phyloP scores from a whole-genome alignment of 2,329 filamentous ascomycete species.

The Sphaerostilbella broomeana region DNA sequence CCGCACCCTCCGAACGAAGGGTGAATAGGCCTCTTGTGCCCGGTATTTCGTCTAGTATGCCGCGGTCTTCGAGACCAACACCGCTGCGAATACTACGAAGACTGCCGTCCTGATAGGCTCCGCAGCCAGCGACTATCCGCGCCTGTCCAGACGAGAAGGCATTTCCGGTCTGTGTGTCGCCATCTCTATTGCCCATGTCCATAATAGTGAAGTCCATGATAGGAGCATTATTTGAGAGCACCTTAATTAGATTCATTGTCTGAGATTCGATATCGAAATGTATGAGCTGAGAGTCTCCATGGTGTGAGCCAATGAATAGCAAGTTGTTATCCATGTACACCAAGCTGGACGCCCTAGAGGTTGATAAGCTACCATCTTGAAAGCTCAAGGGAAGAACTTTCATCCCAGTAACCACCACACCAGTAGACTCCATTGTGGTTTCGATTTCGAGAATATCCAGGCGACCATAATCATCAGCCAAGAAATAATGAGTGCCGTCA shows the following conservation, averaged over 20 bases:
- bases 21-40: constrained; percentile 69
- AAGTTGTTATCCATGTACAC: constrained; percentile 69
- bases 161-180: constrained; percentile 67
- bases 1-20: constrained; percentile 41
- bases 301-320: constrained; percentile 85
- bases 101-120: constrained; percentile 81
- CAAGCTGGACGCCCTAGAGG: constrained; percentile 69
- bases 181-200: constrained; percentile 85
- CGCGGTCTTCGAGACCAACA: constrained; percentile 83
- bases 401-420: constrained; percentile 65
- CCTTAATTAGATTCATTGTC: constrained; percentile 62
- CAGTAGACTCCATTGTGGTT: constrained; percentile 56
- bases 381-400: constrained; percentile 47
- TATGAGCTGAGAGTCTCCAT: constrained; percentile 84
- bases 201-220: constrained; percentile 92
- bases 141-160: constrained; percentile 95
- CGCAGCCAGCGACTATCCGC: constrained; percentile 85
- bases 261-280: constrained; percentile 40
- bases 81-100: constrained; percentile 87
- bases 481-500: constrained; percentile 73
- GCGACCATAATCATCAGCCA: constrained; percentile 85
- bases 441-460: constrained; percentile 79
- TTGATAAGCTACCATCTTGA: constrained; percentile 30
- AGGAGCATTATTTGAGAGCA: constrained; percentile 69
- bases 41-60: constrained; percentile 71